phyloP scores from a whole-genome alignment of 2,329 filamentous ascomycete species.

The Phyllosticta ampelicida region DNA sequence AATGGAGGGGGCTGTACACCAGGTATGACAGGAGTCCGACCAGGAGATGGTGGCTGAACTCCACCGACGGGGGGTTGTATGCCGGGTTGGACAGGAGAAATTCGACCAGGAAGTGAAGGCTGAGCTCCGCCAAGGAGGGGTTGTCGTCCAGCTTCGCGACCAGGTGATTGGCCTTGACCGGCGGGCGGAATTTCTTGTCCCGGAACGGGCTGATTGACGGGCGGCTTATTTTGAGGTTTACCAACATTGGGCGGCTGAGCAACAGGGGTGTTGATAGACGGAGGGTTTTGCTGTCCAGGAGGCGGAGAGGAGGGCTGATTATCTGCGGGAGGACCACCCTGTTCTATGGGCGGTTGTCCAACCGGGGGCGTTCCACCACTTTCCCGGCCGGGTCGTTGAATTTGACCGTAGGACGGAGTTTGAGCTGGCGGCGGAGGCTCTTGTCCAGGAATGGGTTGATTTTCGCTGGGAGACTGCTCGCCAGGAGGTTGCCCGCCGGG shows the following conservation, averaged over 20 bases:
- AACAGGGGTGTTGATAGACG: not conserved
- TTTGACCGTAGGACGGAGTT: too few relatives aligned
- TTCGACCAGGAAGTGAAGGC: not conserved
- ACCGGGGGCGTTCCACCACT: too few relatives aligned
- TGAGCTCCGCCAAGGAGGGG: not conserved
- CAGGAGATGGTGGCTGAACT: not conserved
- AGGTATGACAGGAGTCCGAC: not conserved
- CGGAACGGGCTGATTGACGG: not conserved
- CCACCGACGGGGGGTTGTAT: not conserved
- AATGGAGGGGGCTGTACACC: not conserved
- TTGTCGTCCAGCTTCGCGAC: not conserved
- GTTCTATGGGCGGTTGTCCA: too few relatives aligned
- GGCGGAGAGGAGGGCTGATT: not conserved
- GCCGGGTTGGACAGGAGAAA: too few relatives aligned
- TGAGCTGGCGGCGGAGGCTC: too few relatives aligned
- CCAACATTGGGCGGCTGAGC: not conserved
- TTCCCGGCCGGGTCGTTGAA: too few relatives aligned
- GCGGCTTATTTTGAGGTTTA: not conserved
- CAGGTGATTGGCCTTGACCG: not conserved
- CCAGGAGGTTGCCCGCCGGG: too few relatives aligned
- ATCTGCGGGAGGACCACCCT: not conserved
- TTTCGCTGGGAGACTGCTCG: too few relatives aligned
- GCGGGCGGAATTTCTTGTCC: not conserved
- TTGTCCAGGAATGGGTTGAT: not conserved
- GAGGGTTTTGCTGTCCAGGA: not conserved